Evolutionary conservation across 768 basidiomycete genomes (phyloP).

Genomic region (Kwoniella europaea): DNA sequence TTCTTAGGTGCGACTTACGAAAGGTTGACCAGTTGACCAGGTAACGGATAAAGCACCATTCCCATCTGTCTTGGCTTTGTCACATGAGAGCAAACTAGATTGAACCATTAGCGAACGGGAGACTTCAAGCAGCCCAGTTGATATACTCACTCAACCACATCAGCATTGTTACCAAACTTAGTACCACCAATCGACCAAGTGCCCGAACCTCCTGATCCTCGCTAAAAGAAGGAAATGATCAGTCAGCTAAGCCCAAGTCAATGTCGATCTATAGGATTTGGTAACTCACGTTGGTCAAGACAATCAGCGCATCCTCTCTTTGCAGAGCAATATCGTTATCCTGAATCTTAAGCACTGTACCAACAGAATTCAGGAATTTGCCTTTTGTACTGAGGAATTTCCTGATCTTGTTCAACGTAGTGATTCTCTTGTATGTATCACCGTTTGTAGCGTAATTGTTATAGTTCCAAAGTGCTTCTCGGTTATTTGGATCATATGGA

Average conservation of each 20-base stretch:
- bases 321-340: constrained; percentile 38
- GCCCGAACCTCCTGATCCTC: constrained; percentile 31
- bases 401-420: constrained; percentile 42
- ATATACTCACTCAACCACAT: constrained; percentile 40
- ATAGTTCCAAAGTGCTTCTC: constrained; percentile 45
- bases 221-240: constrained; percentile 8
- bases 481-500: constrained; percentile 37
- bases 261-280: too few species aligned
- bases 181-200: constrained; percentile 33
- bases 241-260: too few species aligned
- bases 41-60: constrained; percentile 35
- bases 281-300: constrained; percentile 47
- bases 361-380: constrained; percentile 26
- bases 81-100: constrained; percentile 39
- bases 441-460: constrained; percentile 36
- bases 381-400: constrained; percentile 22
- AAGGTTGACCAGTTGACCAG: constrained; percentile 39
- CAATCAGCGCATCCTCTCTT: constrained; percentile 34
- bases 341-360: constrained; percentile 15
- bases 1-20: constrained; percentile 25
- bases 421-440: constrained; percentile 35
- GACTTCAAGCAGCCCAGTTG: too few species aligned
- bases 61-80: constrained; percentile 13
- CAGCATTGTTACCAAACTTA: constrained; percentile 23
- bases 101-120: neutral